Base-by-base conservation (phyloP, 2,329 filamentous ascomycete genomes). In the Tolypocladium paradoxum region DNA sequence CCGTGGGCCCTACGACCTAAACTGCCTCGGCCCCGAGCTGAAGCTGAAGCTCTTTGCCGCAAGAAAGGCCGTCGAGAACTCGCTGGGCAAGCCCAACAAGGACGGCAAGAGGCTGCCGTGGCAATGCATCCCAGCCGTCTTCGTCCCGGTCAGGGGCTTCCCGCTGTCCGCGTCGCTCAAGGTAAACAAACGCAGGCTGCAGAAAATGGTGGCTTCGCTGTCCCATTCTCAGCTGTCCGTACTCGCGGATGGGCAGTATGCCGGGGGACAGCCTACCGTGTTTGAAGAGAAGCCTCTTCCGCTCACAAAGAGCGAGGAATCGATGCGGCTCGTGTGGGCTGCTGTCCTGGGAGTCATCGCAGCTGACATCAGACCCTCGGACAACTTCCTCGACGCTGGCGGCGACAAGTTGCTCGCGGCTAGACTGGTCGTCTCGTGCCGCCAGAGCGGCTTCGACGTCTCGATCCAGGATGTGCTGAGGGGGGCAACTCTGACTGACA, bases 101-200 rank as follows among this genome's bases (percentile, higher is more conserved):
- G 35, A 45, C 3, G 51, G 22, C 1, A 53, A 54, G 18, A 50
- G 58, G 2, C 63, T 76, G 3, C 67, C 74, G 0, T 59, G 62
- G 2, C 66, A 73, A 50, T 72, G 73, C 60, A 65, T 78, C n/a
- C 77, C 77, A 0, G 65, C 69, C 1, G 66, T 74, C 2, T 79
- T 75, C 49, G 68, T 81, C 3, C 77, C 77, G 0, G 64, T 81
- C 24, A 69, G 68, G 47, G 61, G 68, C 12, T 68, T 81, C 22
- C 78, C 78, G 0, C 60, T 79, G 24, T 78, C 76, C 0, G 66
- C 71, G 0, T 76, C 75, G 0, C 67, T 79, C 51, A 76, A 81
- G 57, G 69, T 79, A 40, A 74, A 79, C 57, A 69, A 75, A 2
- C 66, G 70, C 20, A 72, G 72, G 51, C 68, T 81, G 8, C 73